These are phyloP conservation scores for Kazachstania martiniae DNA, from an alignment of 805 yeast genomes.

Conservation along the genomic window DNA sequence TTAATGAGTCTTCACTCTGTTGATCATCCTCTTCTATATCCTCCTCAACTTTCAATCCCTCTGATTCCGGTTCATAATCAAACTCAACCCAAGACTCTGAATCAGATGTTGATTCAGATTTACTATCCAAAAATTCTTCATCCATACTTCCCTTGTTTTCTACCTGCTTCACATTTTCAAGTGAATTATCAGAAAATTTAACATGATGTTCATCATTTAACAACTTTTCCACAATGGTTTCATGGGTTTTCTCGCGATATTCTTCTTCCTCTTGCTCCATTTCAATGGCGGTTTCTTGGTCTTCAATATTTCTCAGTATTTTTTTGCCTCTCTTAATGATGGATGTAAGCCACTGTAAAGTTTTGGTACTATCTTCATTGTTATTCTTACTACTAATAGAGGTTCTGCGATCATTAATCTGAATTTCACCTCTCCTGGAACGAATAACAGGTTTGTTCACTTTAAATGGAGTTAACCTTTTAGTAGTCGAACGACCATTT, in stretches of 20 bases:
- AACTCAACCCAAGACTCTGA: conserved; percentile 2
- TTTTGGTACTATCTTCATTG: conserved; percentile 6
- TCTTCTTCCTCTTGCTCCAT: conserved; percentile 1
- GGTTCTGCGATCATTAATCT: no score
- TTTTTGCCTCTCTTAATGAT: conserved; percentile 17
- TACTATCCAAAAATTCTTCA: not conserved
- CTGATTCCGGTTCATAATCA: not conserved
- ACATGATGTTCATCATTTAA: not conserved
- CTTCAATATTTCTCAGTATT: conserved; percentile 10
- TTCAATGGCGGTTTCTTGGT: conserved; percentile 2
- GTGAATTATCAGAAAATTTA: not conserved
- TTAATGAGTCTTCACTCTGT: not conserved
- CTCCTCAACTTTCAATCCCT: conserved; percentile 1
- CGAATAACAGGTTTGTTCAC: not conserved
- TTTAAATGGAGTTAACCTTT: not conserved
- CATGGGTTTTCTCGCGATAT: conserved; percentile 3
- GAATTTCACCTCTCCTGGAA: no score
- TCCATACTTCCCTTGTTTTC: no score
- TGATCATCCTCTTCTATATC: not conserved
- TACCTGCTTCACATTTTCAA: no score
- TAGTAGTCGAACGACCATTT: not conserved
- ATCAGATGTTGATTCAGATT: not conserved
- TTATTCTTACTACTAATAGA: not conserved
- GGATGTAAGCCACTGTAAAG: conserved; percentile 15
- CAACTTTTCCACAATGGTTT: not conserved